Percentiles rank a stretch among this genome's conserved stretches.
phyloP scores from a whole-genome alignment of 2,329 filamentous ascomycete genomes.

The Stagonosporopsis chrysanthemi region DNA sequence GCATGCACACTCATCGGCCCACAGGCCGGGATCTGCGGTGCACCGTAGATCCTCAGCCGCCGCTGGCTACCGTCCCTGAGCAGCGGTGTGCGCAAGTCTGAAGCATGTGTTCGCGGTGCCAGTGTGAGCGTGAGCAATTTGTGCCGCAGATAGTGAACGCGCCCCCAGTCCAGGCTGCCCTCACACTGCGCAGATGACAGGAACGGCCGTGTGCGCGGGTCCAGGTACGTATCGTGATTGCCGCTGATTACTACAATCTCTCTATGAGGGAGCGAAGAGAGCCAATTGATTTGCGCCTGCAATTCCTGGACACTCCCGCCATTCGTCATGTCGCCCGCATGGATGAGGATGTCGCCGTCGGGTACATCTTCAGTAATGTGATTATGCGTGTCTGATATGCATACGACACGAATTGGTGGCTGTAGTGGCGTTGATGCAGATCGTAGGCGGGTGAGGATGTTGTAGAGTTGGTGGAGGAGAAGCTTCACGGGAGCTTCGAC shows the following conservation, averaged over 20 bases:
- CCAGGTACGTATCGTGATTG: constrained; percentile 90
- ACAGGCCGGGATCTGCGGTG: constrained; percentile 79
- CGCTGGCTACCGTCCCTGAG: constrained; percentile 49
- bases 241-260: constrained; percentile 86
- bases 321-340: constrained; percentile 85
- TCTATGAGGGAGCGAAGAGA: constrained; percentile 73
- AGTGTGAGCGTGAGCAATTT: constrained; percentile 67
- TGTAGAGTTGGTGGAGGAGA: constrained; percentile 69
- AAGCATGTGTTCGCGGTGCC: not conserved
- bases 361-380: constrained; percentile 68
- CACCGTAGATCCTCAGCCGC: constrained; percentile 76
- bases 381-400: constrained; percentile 88
- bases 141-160: constrained; percentile 79
- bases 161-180: constrained; percentile 68
- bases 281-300: constrained; percentile 85
- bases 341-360: constrained; percentile 83
- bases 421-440: constrained; percentile 67
- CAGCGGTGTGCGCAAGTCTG: constrained; percentile 28
- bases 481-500: constrained; percentile 72
- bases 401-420: constrained; percentile 76
- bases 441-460: constrained; percentile 70
- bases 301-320: constrained; percentile 75
- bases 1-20: constrained; percentile 72
- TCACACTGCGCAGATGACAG: constrained; percentile 61
- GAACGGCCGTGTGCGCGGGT: constrained; percentile 66